Evolutionary conservation across 2,329 filamentous ascomycete genomes (phyloP), one percentile per base, ranked within the genome.

Genomic region (Colletotrichum sp.): DNA sequence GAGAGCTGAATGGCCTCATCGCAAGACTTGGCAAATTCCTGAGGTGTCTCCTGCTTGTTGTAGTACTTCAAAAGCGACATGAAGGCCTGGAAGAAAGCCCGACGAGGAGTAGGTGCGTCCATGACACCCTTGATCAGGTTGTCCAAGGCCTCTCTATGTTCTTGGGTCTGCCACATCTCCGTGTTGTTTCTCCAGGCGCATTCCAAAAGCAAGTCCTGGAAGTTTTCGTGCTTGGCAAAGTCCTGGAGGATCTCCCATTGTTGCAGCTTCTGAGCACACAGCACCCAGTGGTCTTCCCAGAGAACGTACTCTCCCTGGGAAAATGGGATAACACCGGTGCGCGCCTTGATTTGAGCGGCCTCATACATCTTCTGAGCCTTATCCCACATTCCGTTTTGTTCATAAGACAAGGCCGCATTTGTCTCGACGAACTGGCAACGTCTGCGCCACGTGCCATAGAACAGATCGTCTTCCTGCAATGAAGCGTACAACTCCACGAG

Each of bases 321-420:
- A 84, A 98, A 99, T 0, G 97, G 96, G 77, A 99, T 92, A n/a
- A 96, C 95, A 68, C 96, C 97, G 1, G 96, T 99, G 63, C 98
- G 92, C 60, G 98, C 97, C 84, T 99, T 99, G 84, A 99, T 95
- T 85, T 99, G 98, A 1, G 98, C 97, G 72, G 94, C 94, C 85
- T 99, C 97, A 84, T 99, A 99, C 87, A 98, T 94, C 81, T 95
- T 95, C 86, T 99, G 98, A 2, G 98, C 96, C 86, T 99, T 99
- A 81, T 99, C 97, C 98, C 97, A 99, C 92, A 99, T 98, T 64
- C 97, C 97, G 80, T 98, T 98, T 83, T 99, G 98, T 86, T 99
- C 98, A 80, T 98, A 99, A 0, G 97, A 99, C 9, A 99, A 88
- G 2, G 96, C 97, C 16, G 97, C 95, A 82, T 99, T 99, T 10